phyloP scores from a whole-genome alignment of 768 basidiomycete species.

The Pleurotus giganteus region DNA sequence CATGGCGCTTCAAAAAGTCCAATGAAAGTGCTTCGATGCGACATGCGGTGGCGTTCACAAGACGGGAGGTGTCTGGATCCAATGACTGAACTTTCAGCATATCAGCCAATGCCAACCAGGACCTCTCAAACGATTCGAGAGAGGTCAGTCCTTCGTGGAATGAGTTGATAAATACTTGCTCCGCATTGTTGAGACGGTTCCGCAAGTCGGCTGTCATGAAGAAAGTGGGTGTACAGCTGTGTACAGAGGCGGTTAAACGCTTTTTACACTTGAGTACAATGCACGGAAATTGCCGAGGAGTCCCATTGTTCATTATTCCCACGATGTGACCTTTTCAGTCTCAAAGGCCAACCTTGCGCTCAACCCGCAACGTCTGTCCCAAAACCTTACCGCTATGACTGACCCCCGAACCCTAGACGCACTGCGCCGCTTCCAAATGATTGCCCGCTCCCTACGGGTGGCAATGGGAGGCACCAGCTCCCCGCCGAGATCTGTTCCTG shows the following conservation, averaged over 20 bases:
- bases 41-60: slow-evolving; percentile 15
- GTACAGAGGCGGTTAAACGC: too few relatives aligned
- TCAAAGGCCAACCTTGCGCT: too few relatives aligned
- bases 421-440: not conserved
- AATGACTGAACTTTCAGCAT: slow-evolving; percentile 11
- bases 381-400: too few relatives aligned
- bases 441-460: not conserved
- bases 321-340: too few relatives aligned
- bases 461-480: too few relatives aligned
- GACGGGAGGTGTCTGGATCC: slow-evolving; percentile 7
- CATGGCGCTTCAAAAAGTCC: slow-evolving; percentile 11
- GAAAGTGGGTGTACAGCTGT: not conserved
- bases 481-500: not conserved
- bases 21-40: slow-evolving; percentile 14
- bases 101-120: slow-evolving; percentile 11
- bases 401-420: too few relatives aligned
- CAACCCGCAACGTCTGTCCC: too few relatives aligned
- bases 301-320: slow-evolving; percentile 6
- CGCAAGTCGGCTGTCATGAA: not conserved
- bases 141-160: slow-evolving; percentile 4
- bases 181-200: slow-evolving; percentile 6
- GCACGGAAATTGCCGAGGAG: slow-evolving; percentile 1
- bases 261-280: slow-evolving; percentile 4
- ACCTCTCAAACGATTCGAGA: slow-evolving; percentile 10
- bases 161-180: slow-evolving; percentile 12